A percentile compares a stretch with the other conserved stretches of the same genome.
Conservation (phyloP, 2,329 filamentous ascomycete species). For the Emmonsia crescens region DNA sequence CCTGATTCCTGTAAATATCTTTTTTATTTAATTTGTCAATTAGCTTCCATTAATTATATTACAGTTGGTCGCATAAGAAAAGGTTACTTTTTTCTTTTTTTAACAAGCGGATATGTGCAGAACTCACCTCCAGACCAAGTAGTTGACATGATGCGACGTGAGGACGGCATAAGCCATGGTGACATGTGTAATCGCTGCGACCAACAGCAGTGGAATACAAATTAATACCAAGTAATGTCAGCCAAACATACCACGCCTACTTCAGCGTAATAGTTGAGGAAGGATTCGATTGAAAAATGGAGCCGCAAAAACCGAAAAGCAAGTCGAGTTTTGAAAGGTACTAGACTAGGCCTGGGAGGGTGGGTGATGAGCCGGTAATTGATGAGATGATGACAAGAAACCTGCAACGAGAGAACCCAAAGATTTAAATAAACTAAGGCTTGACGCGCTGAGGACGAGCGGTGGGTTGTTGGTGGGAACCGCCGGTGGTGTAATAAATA, state of each 20-base stretch:
- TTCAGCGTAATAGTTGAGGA: neutral
- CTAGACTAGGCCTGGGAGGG: too few relatives aligned
- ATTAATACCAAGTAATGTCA: neutral
- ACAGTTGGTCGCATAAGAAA: neutral
- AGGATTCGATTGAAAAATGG: neutral
- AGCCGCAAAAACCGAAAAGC: neutral
- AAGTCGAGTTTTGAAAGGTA: neutral
- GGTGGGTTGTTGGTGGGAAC: too few relatives aligned
- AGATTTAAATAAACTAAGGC: neutral
- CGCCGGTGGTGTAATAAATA: neutral
- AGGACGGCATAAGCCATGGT: slow-evolving; percentile 35
- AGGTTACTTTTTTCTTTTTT: neutral
- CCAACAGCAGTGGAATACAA: neutral
- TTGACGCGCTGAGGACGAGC: neutral
- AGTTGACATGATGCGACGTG: slow-evolving; percentile 53
- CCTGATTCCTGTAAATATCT: slow-evolving; percentile 48
- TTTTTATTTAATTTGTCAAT: slow-evolving; percentile 1
- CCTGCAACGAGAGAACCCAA: neutral
- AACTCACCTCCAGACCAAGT: slow-evolving; percentile 55
- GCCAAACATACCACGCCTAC: slow-evolving; percentile 5
- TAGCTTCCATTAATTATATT: neutral
- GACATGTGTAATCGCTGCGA: slow-evolving; percentile 27
- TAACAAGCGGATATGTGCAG: slow-evolving; percentile 10
- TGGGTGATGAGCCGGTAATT: neutral
- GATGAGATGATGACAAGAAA: neutral